A percentile compares a stretch with the other conserved stretches of the same genome.
These are phyloP conservation scores for Isoetes engelmannii DNA, from an alignment of 83 land plant species.

Conservation along the genomic window DNA sequence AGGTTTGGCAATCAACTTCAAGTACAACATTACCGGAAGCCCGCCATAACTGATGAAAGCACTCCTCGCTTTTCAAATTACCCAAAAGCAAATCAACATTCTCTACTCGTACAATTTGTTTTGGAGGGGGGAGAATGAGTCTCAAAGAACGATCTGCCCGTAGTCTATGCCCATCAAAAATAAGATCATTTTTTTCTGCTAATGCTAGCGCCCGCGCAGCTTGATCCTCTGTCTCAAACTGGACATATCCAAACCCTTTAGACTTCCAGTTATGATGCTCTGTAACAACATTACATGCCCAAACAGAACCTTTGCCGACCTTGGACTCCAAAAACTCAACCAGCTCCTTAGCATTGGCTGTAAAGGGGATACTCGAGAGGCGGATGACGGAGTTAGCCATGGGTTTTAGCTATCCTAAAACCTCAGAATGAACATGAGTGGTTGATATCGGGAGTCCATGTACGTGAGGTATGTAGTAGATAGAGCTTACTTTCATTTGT, in stretches of 20 bases:
- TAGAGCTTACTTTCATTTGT: too few species aligned
- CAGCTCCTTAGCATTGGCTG: slow-evolving; percentile 48
- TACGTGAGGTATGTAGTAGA: too few species aligned
- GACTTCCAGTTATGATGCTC: slow-evolving; percentile 49
- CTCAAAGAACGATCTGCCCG: too few species aligned
- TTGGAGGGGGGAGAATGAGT: too few species aligned
- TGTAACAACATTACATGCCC: slow-evolving; percentile 44
- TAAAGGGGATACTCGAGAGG: slow-evolving; percentile 40
- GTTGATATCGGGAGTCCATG: too few species aligned
- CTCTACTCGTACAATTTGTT: slow-evolving; percentile 6
- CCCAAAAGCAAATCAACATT: slow-evolving; percentile 23
- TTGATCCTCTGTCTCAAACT: slow-evolving; percentile 38
- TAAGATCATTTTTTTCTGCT: not conserved
- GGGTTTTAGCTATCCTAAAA: too few species aligned
- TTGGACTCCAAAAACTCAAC: slow-evolving; percentile 32
- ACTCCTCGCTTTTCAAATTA: slow-evolving; percentile 8
- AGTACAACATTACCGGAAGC: slow-evolving; percentile 32
- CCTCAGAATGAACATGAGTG: too few species aligned
- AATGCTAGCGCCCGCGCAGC: slow-evolving; percentile 19
- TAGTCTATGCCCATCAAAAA: too few species aligned
- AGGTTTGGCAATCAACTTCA: slow-evolving; percentile 21
- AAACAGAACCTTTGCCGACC: slow-evolving; percentile 36
- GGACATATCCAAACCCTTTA: slow-evolving; percentile 42
- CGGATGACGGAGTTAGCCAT: not conserved
- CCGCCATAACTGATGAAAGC: slow-evolving; percentile 23